phyloP scores from a whole-genome alignment of 2,329 filamentous ascomycete species.

The Fusarium stilboides region DNA sequence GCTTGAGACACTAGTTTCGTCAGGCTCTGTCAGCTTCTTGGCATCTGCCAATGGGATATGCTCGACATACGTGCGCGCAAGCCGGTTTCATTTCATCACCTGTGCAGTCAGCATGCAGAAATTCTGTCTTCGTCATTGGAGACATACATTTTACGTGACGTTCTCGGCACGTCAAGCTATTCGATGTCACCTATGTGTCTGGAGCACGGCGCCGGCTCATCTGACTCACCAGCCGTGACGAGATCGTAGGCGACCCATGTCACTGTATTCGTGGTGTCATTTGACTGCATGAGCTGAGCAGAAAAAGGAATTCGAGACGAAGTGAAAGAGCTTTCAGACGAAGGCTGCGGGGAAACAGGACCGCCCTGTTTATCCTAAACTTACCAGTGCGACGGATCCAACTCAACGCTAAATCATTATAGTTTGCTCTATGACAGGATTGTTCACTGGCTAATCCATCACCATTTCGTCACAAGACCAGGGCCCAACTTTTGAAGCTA shows the following conservation, averaged over 20 bases:
- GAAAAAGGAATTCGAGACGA: conserved; percentile 1
- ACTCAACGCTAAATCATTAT: neutral
- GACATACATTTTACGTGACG: conserved; percentile 14
- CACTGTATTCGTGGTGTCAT: too few species aligned
- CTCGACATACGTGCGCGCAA: conserved; percentile 1
- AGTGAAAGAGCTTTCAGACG: neutral
- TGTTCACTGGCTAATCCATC: neutral
- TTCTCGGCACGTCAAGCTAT: conserved; percentile 15
- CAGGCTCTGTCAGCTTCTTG: neutral
- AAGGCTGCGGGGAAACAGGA: neutral
- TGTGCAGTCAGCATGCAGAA: neutral
- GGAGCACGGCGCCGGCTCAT: neutral
- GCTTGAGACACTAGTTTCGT: conserved; percentile 6
- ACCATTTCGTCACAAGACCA: neutral
- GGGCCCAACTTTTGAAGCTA: neutral
- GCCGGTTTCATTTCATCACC: conserved; percentile 13
- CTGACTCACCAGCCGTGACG: conserved; percentile 16
- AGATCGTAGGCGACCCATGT: conserved; percentile 16
- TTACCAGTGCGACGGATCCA: neutral
- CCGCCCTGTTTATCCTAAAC: neutral
- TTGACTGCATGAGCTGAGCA: neutral
- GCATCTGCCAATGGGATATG: neutral
- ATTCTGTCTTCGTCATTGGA: fast-evolving
- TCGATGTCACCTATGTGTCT: neutral
- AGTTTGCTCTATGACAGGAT: too few species aligned